Evolutionary conservation across 2,329 filamentous ascomycete species (phyloP).

Genomic region (Orbilia ellipsospora): DNA sequence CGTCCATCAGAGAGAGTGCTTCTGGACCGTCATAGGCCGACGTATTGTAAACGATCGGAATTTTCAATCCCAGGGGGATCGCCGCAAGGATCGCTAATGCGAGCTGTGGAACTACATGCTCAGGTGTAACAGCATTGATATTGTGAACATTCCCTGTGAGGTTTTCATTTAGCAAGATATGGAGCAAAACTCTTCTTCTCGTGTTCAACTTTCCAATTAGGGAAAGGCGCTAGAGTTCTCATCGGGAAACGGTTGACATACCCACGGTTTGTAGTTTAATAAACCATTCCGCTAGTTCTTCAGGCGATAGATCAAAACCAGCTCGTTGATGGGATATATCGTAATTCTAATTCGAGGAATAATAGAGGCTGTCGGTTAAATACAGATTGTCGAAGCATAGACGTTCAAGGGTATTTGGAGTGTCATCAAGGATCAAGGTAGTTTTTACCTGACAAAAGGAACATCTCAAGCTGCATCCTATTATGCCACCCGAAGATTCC

Average conservation of each 20-base stretch:
- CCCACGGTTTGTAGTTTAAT: conserved; percentile 82
- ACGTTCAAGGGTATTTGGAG: conserved; percentile 6
- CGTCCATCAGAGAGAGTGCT: conserved; percentile 78
- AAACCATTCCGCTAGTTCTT: conserved; percentile 84
- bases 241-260: neutral
- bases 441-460: conserved; percentile 65
- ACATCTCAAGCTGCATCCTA: conserved; percentile 75
- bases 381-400: conserved; percentile 25
- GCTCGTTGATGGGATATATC: conserved; percentile 86
- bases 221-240: too few species aligned
- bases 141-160: conserved; percentile 74
- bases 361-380: conserved; percentile 60
- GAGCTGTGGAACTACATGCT: conserved; percentile 87
- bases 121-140: conserved; percentile 87
- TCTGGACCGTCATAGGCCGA: conserved; percentile 81
- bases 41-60: conserved; percentile 87
- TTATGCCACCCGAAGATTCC: conserved; percentile 14
- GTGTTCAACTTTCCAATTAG: too few species aligned
- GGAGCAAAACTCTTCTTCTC: too few species aligned
- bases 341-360: conserved; percentile 75
- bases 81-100: conserved; percentile 80
- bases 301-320: conserved; percentile 80
- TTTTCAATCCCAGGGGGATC: conserved; percentile 73
- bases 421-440: conserved; percentile 48
- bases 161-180: neutral